Evolutionary conservation across 306 rosid species (phyloP).

Genomic region (Amphicarpaea edgeworthii): DNA sequence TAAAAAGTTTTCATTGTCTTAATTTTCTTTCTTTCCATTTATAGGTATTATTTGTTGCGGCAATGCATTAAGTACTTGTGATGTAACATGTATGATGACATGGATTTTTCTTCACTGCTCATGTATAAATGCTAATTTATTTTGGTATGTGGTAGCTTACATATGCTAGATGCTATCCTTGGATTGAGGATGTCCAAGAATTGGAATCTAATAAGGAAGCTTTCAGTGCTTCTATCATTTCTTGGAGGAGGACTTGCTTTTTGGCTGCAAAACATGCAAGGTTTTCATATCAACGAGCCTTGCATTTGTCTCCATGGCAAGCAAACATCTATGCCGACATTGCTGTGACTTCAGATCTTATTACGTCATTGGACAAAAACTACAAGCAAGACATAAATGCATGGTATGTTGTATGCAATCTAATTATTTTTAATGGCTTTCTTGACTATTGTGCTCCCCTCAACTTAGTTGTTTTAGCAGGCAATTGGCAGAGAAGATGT

Average conservation of each 20-base stretch:
- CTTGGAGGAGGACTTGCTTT: slow-evolving; percentile 75
- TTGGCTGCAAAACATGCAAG: slow-evolving; percentile 72
- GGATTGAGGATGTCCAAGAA: slow-evolving; percentile 72
- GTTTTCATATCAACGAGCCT: slow-evolving; percentile 84
- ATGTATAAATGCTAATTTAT: slow-evolving; percentile 31
- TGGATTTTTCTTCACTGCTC: slow-evolving; percentile 28
- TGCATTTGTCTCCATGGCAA: slow-evolving; percentile 92
- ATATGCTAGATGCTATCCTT: slow-evolving; percentile 88
- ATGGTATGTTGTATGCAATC: slow-evolving; percentile 62
- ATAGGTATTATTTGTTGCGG: slow-evolving; percentile 30
- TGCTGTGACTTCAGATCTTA: slow-evolving; percentile 74
- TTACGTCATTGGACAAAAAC: slow-evolving; percentile 50
- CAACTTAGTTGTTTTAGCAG: slow-evolving; percentile 59
- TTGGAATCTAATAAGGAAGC: slow-evolving; percentile 67
- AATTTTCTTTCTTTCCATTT: neutral
- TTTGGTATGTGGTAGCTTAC: slow-evolving; percentile 66
- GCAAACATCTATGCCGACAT: slow-evolving; percentile 83
- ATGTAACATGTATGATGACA: slow-evolving; percentile 6
- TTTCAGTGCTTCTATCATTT: slow-evolving; percentile 69
- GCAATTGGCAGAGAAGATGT: slow-evolving; percentile 83
- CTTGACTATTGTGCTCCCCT: slow-evolving; percentile 36
- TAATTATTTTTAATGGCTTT: slow-evolving; percentile 36
- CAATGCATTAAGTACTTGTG: slow-evolving; percentile 13
- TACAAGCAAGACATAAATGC: slow-evolving; percentile 49
- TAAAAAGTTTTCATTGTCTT: neutral